Percentiles rank a stretch among this genome's conserved stretches.
Evolutionary conservation across 768 basidiomycete genomes (phyloP).

Genomic region (Phylloporus scabripes): DNA sequence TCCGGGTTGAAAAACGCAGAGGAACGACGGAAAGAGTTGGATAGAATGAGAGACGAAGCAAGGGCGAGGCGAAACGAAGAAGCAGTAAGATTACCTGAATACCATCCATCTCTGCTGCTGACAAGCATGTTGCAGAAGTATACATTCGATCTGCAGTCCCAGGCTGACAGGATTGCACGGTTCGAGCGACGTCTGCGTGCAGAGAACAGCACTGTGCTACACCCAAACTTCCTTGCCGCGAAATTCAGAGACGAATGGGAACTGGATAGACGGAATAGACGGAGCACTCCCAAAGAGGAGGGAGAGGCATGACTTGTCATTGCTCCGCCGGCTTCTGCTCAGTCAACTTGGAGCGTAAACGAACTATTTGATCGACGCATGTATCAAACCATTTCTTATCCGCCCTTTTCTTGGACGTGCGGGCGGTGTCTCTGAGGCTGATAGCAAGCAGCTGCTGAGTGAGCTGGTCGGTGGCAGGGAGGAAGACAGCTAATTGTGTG

Average conservation of each 20-base stretch:
- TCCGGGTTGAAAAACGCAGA: constrained; percentile 54
- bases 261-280: constrained; percentile 30
- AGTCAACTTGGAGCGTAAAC: constrained; percentile 31
- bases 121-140: constrained; percentile 32
- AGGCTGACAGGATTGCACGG: constrained; percentile 53
- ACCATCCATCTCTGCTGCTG: background rate
- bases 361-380: constrained; percentile 59
- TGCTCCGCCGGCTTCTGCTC: constrained; percentile 8
- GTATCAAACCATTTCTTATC: constrained; percentile 56
- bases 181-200: constrained; percentile 55
- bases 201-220: constrained; percentile 51
- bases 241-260: constrained; percentile 54
- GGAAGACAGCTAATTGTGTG: constrained; percentile 20
- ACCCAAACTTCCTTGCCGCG: constrained; percentile 55
- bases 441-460: constrained; percentile 21
- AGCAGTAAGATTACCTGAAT: constrained; percentile 37
- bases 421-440: constrained; percentile 10
- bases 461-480: constrained; percentile 22
- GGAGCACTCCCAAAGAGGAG: constrained; percentile 26
- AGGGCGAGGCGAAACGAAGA: constrained; percentile 51
- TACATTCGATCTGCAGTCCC: constrained; percentile 53
- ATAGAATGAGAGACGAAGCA: constrained; percentile 67
- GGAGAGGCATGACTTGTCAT: constrained; percentile 28
- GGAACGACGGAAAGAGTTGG: constrained; percentile 61
- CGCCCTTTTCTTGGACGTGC: constrained; percentile 28